phyloP scores from a whole-genome alignment of 441 rosid species.

The Corymbia citriodora region DNA sequence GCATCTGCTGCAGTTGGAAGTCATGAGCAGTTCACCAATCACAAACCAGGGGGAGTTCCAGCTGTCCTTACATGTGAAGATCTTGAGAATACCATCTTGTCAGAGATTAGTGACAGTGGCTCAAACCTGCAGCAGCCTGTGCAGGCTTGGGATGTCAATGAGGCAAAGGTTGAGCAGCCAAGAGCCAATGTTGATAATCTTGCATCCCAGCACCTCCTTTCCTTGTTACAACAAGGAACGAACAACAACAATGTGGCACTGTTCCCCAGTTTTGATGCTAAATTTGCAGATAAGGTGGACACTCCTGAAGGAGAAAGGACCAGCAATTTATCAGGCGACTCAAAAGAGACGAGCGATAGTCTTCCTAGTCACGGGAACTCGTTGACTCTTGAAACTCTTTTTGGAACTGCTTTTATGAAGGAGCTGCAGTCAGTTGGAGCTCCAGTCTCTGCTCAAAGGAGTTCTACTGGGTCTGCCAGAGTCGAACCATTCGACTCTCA shows the following conservation, averaged over 20 bases:
- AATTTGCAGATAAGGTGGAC: slow-evolving; percentile 20
- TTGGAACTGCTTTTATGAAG: slow-evolving; percentile 93
- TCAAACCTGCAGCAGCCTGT: slow-evolving; percentile 26
- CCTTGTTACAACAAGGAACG: slow-evolving; percentile 65
- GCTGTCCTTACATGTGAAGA: slow-evolving; percentile 98
- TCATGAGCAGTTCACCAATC: slow-evolving; percentile 20
- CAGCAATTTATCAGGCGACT: slow-evolving; percentile 5
- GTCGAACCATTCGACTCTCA: slow-evolving; percentile 38
- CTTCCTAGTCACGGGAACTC: slow-evolving; percentile 33
- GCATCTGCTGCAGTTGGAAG: slow-evolving; percentile 17
- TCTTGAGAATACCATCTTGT: slow-evolving; percentile 91
- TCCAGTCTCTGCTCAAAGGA: slow-evolving; percentile 44
- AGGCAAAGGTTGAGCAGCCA: slow-evolving; percentile 32
- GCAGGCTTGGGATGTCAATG: slow-evolving; percentile 26
- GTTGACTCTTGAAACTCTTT: slow-evolving; percentile 88
- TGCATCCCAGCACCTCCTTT: slow-evolving; percentile 92
- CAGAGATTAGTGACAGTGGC: slow-evolving; percentile 46
- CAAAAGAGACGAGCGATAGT: slow-evolving; percentile 32
- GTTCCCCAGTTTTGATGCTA: slow-evolving; percentile 23
- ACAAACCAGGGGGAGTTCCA: slow-evolving; percentile 38
- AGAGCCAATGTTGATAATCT: slow-evolving; percentile 42
- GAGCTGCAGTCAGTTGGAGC: slow-evolving; percentile 82
- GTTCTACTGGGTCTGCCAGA: slow-evolving; percentile 29
- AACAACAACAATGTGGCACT: slow-evolving; percentile 20
- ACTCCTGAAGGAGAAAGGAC: slow-evolving; percentile 19